Conservation (phyloP, 148 eudicot species). For the Fagopyrum homotropicum region DNA sequence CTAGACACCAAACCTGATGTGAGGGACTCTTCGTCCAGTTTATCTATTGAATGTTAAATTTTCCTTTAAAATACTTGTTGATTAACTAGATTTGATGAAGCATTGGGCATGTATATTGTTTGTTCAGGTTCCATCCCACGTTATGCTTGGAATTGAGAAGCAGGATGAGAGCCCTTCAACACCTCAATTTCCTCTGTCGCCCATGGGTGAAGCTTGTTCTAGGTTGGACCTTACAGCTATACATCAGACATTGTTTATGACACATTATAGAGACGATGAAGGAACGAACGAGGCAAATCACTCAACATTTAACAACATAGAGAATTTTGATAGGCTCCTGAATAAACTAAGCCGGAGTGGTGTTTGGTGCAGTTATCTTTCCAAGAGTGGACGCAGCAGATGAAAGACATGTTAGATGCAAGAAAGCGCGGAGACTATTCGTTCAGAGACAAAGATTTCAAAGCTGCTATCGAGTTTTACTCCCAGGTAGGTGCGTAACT, state of each 20-base stretch:
- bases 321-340: neutral
- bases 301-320: neutral
- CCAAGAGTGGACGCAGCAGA: constrained; percentile 96
- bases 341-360: neutral
- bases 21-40: constrained; percentile 7
- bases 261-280: constrained; percentile 76
- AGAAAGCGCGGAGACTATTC: constrained; percentile 81
- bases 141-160: constrained; percentile 69
- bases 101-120: no score
- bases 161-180: constrained; percentile 66
- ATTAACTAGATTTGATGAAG: no score
- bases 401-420: constrained; percentile 84
- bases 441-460: constrained; percentile 77
- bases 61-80: no score
- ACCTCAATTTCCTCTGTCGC: constrained; percentile 43
- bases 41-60: no score
- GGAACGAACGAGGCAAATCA: constrained; percentile 84
- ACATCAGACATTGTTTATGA: constrained; percentile 59
- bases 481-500: constrained; percentile 49
- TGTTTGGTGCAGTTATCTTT: constrained; percentile 53
- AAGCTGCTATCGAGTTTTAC: constrained; percentile 66
- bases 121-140: constrained; percentile 52
- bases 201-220: constrained; percentile 93
- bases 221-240: constrained; percentile 87
- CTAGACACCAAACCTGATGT: constrained; percentile 46